Evolutionary conservation across 2,329 filamentous ascomycete genomes (phyloP), one percentile per base, ranked within the genome.

Genomic region (Nothophaeocryptopus gaeumannii): DNA sequence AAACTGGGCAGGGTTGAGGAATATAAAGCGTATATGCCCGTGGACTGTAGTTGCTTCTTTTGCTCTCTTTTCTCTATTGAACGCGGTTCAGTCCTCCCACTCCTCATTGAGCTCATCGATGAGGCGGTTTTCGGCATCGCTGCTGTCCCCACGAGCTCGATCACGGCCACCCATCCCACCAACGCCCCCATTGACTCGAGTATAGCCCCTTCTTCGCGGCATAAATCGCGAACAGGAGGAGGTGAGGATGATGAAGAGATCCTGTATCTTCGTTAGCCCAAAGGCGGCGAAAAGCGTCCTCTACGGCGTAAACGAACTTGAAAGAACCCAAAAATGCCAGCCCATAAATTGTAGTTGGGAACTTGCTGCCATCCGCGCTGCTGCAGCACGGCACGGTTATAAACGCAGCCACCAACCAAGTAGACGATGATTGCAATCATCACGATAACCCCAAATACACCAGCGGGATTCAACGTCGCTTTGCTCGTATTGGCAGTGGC

Each of bases 21-120:
- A 26, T n/a, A 26, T 26, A 3, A 26, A 26, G 20, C 20, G 20
- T 26, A 26, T 7, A 26, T 26, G 20, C 20, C 20, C 20, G 20
- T 26, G 7, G 20, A 26, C 20, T 26, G 20, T 7, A 26, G 20
- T 26, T 7, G 20, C 7, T 26, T 26, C 20, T 26, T 26, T 26
- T 26, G 20, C 20, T 26, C 20, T 26, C 20, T 26, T 3, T 26
- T 26, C 20, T 30, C 20, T 38, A 30, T 30, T 31, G 30, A 30
- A 26, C 11, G 13, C 37, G 32, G 37, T 40, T 55, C 50, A 78
- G 58, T 96, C 91, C 61, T 96, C 91, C 92, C 92, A 97, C 67
- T 96, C 91, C 69, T 97, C 92, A 64, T 97, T 93, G 52, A 96
- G 77, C 70, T 96, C 89, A 69, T 97, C 92, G 68, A 99, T 97